Evolutionary conservation across 2,329 filamentous ascomycete species (phyloP).

Genomic region (Apiospora sp.): DNA sequence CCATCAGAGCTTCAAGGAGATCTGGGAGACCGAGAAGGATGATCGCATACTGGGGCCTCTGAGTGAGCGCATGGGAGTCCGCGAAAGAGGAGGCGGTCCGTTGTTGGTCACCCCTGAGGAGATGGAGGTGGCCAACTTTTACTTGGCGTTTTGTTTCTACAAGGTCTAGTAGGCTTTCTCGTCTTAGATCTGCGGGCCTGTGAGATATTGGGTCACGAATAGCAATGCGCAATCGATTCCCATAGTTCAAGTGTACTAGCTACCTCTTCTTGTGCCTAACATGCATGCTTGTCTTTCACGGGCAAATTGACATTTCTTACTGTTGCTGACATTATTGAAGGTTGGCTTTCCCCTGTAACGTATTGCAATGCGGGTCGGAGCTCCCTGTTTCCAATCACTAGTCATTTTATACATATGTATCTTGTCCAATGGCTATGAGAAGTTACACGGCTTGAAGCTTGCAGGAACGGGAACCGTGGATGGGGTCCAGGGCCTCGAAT

Average conservation of each 20-base stretch:
- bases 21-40: conserved; percentile 92
- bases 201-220: neutral
- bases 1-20: conserved; percentile 86
- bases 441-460: too few species aligned
- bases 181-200: neutral
- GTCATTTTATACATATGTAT: too few species aligned
- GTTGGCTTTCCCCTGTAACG: neutral
- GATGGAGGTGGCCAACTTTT: conserved; percentile 91
- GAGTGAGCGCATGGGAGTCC: conserved; percentile 95
- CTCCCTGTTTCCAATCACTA: too few species aligned
- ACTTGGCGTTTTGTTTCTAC: conserved; percentile 96
- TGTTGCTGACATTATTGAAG: neutral
- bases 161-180: conserved; percentile 69
- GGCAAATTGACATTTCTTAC: too few species aligned
- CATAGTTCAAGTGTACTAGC: neutral
- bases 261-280: too few species aligned
- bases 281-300: neutral
- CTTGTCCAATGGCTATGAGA: too few species aligned
- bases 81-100: conserved; percentile 71
- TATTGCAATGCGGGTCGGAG: neutral
- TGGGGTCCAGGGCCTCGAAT: too few species aligned
- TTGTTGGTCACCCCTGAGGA: conserved; percentile 84
- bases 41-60: conserved; percentile 81
- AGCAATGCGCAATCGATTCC: conserved; percentile 6
- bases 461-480: too few species aligned